Base-by-base conservation (phyloP, 495 filamentous ascomycete genomes). In the Rusavskia elegans region DNA sequence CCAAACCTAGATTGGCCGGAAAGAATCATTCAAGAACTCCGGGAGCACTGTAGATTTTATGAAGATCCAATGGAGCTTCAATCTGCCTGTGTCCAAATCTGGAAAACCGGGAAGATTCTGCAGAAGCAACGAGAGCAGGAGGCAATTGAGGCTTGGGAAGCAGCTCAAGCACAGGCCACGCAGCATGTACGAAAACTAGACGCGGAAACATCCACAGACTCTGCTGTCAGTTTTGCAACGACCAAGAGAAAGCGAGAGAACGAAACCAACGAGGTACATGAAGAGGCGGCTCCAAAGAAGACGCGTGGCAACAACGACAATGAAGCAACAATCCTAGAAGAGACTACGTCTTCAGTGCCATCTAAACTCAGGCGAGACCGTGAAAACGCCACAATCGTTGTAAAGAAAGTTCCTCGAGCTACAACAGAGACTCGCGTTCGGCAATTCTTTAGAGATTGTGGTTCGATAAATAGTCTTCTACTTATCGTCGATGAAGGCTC, bases 401-500 rank as follows among this genome's bases (percentile, higher is more conserved):
- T 93, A 25, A 79, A 76, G 37, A 82, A 87, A 56, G 63, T 98
- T 27, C 88, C 92, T 6, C 53, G 56, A 1, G 73, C 79, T 29
- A 79, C 79, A 4, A 83, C 81, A 2, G 78, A 87, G 61, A 79
- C 76, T 29, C 80, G 79, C 55, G 66, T 96, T 13, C 81, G 84
- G 38, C 81, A 92, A 65, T 98, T 90, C 62, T 97, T 98, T 67
- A 77, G 83, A 61, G 86, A 89, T 63, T 87, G 85, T 57, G 89
- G 89, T 13, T 79, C 80, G 19, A 83, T 94, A 60, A 89, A 89
- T 57, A 79, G 77, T 51, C 64, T 94, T 27, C 82, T 80, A 42
- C 64, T 89, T 45, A 62, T 80, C 25, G 65, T 68, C 20, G 76
- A 80, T 25, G 68, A 76, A 5, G 75, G 80, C 42, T 69, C 68